These are phyloP conservation scores for Pezicula radicicola DNA, from an alignment of 2,329 filamentous ascomycete genomes.

Conservation along the genomic window DNA sequence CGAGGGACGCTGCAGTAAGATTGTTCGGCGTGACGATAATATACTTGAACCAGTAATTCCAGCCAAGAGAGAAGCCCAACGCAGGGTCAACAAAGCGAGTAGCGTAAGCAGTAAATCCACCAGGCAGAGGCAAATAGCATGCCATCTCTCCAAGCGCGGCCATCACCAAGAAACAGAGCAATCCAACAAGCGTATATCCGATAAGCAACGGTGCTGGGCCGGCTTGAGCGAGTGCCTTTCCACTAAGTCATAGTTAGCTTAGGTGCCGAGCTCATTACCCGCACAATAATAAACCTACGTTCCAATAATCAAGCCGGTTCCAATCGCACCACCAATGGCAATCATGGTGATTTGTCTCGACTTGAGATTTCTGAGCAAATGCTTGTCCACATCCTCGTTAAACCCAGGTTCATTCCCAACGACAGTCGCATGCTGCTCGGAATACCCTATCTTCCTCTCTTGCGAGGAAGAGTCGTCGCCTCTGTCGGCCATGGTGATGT, in stretches of 20 bases:
- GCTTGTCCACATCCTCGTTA: constrained; percentile 32
- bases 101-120: constrained; percentile 80
- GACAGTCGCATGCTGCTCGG: constrained; percentile 33
- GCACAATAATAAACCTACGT: constrained; percentile 30
- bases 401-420: neutral
- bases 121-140: constrained; percentile 73
- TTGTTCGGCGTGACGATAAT: constrained; percentile 85
- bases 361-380: constrained; percentile 47
- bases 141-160: constrained; percentile 82
- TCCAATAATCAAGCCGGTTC: constrained; percentile 69
- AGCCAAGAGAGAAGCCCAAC: constrained; percentile 67
- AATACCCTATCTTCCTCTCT: neutral
- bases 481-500: neutral
- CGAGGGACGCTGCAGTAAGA: constrained; percentile 72
- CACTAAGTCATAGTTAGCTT: constrained; percentile 13
- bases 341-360: constrained; percentile 57
- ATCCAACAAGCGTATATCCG: constrained; percentile 65
- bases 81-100: constrained; percentile 76
- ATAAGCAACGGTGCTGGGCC: constrained; percentile 69
- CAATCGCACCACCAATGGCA: constrained; percentile 72
- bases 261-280: neutral
- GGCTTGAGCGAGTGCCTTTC: constrained; percentile 39
- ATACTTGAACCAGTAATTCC: constrained; percentile 45
- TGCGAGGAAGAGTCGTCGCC: neutral
- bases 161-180: constrained; percentile 79